These are phyloP conservation scores for Chenopodium berlandieri DNA, from an alignment of 148 eudicot species.

Conservation along the genomic window DNA sequence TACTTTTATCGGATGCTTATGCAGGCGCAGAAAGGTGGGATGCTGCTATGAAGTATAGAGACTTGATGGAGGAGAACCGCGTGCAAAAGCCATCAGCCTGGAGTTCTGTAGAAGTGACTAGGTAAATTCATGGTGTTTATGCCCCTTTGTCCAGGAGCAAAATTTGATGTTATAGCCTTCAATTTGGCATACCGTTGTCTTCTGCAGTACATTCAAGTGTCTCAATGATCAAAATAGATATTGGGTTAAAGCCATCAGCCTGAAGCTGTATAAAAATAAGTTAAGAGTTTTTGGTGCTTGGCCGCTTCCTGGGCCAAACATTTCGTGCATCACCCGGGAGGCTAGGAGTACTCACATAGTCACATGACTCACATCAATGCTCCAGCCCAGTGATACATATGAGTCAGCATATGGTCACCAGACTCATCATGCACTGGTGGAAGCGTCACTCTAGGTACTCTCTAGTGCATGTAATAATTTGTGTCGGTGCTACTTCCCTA, in stretches of 20 bases:
- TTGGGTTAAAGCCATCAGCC: not conserved
- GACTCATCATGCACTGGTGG: not conserved
- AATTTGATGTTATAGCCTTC: not conserved
- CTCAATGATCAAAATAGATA: too few species aligned
- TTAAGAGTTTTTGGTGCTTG: too few species aligned
- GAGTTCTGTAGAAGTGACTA: slow-evolving; percentile 41
- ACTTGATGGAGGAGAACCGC: slow-evolving; percentile 42
- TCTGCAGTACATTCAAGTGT: not conserved
- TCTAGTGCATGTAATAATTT: not conserved
- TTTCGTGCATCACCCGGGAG: too few species aligned
- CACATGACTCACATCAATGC: too few species aligned
- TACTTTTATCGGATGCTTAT: slow-evolving; percentile 48
- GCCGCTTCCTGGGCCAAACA: too few species aligned
- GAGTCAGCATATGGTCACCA: too few species aligned
- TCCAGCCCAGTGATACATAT: not conserved
- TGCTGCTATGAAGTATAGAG: slow-evolving; percentile 57
- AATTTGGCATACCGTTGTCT: not conserved
- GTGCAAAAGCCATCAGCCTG: slow-evolving; percentile 60
- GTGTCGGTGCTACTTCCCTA: not conserved
- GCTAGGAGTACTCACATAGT: too few species aligned
- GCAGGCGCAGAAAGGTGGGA: slow-evolving; percentile 70
- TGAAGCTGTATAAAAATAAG: too few species aligned
- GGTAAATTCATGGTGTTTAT: slow-evolving; percentile 11
- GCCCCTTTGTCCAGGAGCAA: not conserved
- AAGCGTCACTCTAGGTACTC: not conserved